Conservation (phyloP, 257 asterid genomes). For the Jaltomata sinuosa region DNA sequence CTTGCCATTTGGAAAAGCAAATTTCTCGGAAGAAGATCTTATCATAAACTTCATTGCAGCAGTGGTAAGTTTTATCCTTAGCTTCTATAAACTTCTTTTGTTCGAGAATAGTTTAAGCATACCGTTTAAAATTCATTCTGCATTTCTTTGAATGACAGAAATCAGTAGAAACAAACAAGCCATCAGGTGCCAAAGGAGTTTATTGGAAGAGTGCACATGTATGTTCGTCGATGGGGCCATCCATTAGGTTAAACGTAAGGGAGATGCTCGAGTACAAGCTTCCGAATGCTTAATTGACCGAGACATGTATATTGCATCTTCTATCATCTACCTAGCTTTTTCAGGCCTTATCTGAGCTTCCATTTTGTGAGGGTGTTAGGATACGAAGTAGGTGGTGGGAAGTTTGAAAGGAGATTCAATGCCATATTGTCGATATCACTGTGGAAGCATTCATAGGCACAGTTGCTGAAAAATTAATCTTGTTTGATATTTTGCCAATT, state of each 20-base stretch:
- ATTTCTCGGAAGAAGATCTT: constrained; percentile 91
- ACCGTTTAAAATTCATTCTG: background rate
- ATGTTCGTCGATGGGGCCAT: constrained; percentile 98
- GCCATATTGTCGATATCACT: background rate
- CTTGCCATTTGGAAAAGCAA: constrained; percentile 83
- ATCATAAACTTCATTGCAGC: constrained; percentile 68
- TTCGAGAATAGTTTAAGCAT: background rate
- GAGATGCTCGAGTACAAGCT: constrained; percentile 82
- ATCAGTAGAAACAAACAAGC: constrained; percentile 92
- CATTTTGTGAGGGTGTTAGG: constrained; percentile 1
- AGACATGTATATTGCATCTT: constrained; percentile 31
- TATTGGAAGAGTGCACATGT: constrained; percentile 94
- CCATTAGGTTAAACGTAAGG: constrained; percentile 68
- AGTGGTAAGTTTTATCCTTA: constrained; percentile 37
- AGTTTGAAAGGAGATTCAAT: background rate
- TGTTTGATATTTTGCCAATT: background rate
- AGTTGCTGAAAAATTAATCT: background rate
- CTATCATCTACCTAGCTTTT: constrained; percentile 9
- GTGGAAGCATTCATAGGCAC: background rate
- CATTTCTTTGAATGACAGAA: constrained; percentile 34
- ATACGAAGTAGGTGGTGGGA: background rate
- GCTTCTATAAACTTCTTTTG: background rate
- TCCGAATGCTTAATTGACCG: constrained; percentile 18
- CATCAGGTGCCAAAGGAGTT: constrained; percentile 84
- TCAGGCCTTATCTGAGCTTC: background rate